phyloP scores from a whole-genome alignment of 2,329 filamentous ascomycete genomes.

The Talaromyces sp. region DNA sequence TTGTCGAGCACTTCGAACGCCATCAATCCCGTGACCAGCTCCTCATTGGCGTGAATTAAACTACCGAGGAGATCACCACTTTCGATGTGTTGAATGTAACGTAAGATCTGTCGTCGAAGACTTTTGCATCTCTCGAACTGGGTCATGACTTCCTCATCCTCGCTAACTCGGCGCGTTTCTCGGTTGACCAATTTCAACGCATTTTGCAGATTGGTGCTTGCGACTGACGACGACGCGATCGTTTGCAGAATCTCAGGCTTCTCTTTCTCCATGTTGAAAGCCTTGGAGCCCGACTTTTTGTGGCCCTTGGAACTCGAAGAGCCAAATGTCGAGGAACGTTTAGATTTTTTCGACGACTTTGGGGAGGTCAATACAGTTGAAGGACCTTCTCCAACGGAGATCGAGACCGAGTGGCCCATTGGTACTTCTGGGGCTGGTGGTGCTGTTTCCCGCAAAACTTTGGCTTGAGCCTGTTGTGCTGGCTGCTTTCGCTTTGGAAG shows the following conservation, averaged over 20 bases:
- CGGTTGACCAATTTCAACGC: conserved; percentile 86
- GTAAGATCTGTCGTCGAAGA: conserved; percentile 77
- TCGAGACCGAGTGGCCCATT: conserved; percentile 42
- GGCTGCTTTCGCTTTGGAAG: conserved; percentile 68
- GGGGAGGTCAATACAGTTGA: conserved; percentile 37
- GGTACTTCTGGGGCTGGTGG: conserved; percentile 41
- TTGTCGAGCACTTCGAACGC: conserved; percentile 88
- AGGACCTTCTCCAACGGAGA: conserved; percentile 40
- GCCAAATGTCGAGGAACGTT: conserved; percentile 31
- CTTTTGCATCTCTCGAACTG: conserved; percentile 85
- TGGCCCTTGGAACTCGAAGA: conserved; percentile 51
- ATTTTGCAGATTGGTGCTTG: conserved; percentile 87
- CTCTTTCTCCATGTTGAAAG: conserved; percentile 83
- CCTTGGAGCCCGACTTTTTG: conserved; percentile 52
- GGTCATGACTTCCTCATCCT: conserved; percentile 71
- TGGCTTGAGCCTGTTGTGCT: conserved; percentile 73
- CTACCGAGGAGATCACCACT: conserved; percentile 89
- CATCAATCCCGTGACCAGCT: conserved; percentile 90
- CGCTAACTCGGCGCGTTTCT: conserved; percentile 81
- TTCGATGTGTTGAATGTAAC: conserved; percentile 90
- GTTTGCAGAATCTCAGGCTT: conserved; percentile 81
- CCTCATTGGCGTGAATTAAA: conserved; percentile 89
- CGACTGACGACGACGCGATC: conserved; percentile 87
- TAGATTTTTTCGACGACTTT: conserved; percentile 35
- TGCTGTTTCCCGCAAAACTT: conserved; percentile 78